These are phyloP conservation scores for Parietichytrium sp. DNA, from an alignment of 108 stramenopile species.

Conservation along the genomic window DNA sequence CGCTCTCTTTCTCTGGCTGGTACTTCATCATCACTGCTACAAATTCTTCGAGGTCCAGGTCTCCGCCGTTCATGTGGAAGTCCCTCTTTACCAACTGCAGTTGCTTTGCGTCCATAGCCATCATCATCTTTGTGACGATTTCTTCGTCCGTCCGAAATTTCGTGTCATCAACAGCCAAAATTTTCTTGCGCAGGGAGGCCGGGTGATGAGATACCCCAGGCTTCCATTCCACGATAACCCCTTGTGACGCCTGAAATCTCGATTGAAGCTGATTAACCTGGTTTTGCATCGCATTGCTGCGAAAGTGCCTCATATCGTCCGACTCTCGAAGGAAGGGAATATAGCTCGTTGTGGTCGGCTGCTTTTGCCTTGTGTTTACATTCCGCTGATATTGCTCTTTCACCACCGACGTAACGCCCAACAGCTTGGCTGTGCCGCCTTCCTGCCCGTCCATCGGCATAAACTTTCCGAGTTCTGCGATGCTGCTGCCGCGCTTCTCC, in stretches of 20 bases:
- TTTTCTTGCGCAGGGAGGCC: neutral
- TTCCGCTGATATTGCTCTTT: neutral
- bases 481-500: no score
- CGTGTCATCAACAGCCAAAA: neutral
- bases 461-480: no score
- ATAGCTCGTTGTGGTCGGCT: neutral
- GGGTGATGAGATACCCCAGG: no score
- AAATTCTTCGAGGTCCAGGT: conserved; percentile 22
- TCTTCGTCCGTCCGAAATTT: conserved; percentile 29
- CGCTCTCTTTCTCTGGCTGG: neutral
- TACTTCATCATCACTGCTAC: conserved; percentile 36
- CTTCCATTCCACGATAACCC: no score
- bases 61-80: neutral
- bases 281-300: no score
- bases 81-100: conserved; percentile 2
- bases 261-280: no score
- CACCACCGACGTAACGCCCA: neutral
- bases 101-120: conserved; percentile 8
- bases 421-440: neutral
- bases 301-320: neutral
- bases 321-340: conserved; percentile 5
- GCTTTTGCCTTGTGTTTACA: neutral
- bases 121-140: conserved; percentile 35
- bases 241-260: no score
- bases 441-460: no score